Evolutionary conservation across 768 basidiomycete species (phyloP), one percentile per base, ranked within the genome.

Genomic region (Gyrodon lividus): DNA sequence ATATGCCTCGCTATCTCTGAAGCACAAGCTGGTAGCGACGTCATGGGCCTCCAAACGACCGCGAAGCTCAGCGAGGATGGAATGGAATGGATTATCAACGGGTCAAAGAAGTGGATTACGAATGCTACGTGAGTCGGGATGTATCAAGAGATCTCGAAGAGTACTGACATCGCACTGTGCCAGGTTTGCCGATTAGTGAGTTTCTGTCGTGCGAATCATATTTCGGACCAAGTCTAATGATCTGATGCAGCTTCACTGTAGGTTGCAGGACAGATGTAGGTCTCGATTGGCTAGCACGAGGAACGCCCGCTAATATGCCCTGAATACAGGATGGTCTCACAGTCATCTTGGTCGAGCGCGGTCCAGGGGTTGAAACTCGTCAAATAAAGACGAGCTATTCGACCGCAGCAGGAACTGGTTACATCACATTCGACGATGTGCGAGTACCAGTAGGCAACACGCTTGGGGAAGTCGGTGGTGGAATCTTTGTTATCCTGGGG

Each of bases 401-500:
- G 0, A 60, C 85, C 0, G 74, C 91, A 4, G 95, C 95, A 13
- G 95, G 95, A 9, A 97, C 95, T 1, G 84, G 82, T 26, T 88
- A 84, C 56, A 80, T 91, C 53, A 89, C 87, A 0, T 90, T 91
- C 55, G 89, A 94, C 49, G 77, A 92, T 49, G 92, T 88, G 33
- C 83, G 82, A 56, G 92, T 94, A 0, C 94, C 95, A 7, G 82
- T 87, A 5, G 90, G 84, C 59, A 91, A 97, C 68, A 88, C 89
- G 2, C 80, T 97, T 20, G 86, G 87, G 4, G 56, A 70, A 69
- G 76, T 77, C 48, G 77, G 82, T 26, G 78, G 77, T 48, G 86
- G 86, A 10, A 71, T 89, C 44, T 79, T 82, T 55, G 83, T 84
- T 40, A 80, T 81, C 42, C 70, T 81, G 45, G 85, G 83, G 72